phyloP scores from a whole-genome alignment of 768 basidiomycete genomes.

The Lyophyllum shimeji region DNA sequence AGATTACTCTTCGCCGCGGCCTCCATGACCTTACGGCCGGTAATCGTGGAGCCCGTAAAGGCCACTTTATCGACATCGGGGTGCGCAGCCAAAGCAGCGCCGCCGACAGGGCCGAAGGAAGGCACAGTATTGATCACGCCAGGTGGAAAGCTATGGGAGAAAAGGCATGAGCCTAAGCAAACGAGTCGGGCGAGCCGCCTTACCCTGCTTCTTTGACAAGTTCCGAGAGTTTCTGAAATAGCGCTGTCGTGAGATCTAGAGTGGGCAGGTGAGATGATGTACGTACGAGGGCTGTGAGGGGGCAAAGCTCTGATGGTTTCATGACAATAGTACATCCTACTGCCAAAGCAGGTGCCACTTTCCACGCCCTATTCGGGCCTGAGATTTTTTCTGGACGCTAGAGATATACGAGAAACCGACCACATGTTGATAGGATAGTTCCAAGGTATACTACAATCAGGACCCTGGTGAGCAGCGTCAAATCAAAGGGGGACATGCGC shows the following conservation, averaged over 20 bases:
- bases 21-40: slow-evolving; percentile 88
- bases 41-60: slow-evolving; percentile 90
- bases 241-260: background rate
- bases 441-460: slow-evolving; percentile 77
- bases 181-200: slow-evolving; percentile 12
- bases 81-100: slow-evolving; percentile 82
- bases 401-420: slow-evolving; percentile 33
- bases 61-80: slow-evolving; percentile 91
- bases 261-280: background rate
- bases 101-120: slow-evolving; percentile 79
- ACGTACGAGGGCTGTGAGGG: slow-evolving; percentile 76
- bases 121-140: slow-evolving; percentile 91
- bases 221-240: slow-evolving; percentile 72
- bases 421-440: slow-evolving; percentile 91
- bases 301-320: slow-evolving; percentile 90
- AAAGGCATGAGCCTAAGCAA: background rate
- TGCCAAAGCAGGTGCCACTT: slow-evolving; percentile 90
- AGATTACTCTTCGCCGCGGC: slow-evolving; percentile 92
- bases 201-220: slow-evolving; percentile 84
- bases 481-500: background rate
- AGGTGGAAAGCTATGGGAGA: slow-evolving; percentile 68
- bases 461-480: background rate
- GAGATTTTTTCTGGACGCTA: background rate
- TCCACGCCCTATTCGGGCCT: slow-evolving; percentile 66
- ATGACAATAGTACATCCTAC: slow-evolving; percentile 92